Evolutionary conservation across 768 basidiomycete genomes (phyloP), one percentile per base, ranked within the genome.

Genomic region (Leccinum subtestaceum): DNA sequence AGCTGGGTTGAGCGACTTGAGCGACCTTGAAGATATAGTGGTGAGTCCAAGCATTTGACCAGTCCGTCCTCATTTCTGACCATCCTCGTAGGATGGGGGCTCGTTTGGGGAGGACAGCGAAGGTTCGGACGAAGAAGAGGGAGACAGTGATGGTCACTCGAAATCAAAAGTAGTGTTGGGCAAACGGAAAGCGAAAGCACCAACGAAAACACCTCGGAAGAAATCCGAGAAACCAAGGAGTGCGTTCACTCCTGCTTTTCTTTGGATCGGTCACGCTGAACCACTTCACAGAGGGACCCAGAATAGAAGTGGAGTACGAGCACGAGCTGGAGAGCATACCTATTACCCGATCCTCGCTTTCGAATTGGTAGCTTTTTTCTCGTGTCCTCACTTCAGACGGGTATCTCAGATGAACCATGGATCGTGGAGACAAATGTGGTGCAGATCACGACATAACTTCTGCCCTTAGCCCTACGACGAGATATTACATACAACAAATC

Each of bases 261-360:
- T n/a, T 48, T 46, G 50, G 2, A 32, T 50, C 21, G 60, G 25
- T 51, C 48, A 58, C 48, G 47, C 64, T 71, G 49, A 71, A 32
- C 45, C 48, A 43, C 43, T 47, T 52, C 60, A 10, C 71, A 88
- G 87, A 80, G 67, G 90, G 87, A 19, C 88, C 93, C 13, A 80
- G 88, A 63, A 88, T 98, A 68, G 93, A 98, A 72, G 88, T 98
- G 67, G 96, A 98, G 74, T 97, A 97, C 84, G 95, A 98, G 73
- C 85, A 92, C 71, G 95, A 97, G 76, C 80, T 89, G 74, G 93
- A 89, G 69, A 86, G 80, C 63, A 70, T 84, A 53, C 83, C 83
- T 45, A 74, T 85, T 48, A 78, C 78, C 38, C 81, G 79, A 63
- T 81, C 81, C 45, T 75, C 75, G 13, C 70, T 84, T 61, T 77